Percentiles rank a stretch among this genome's conserved stretches.
phyloP scores from a whole-genome alignment of 371 early-diverging fungal species.

The Batkoa obscura region DNA sequence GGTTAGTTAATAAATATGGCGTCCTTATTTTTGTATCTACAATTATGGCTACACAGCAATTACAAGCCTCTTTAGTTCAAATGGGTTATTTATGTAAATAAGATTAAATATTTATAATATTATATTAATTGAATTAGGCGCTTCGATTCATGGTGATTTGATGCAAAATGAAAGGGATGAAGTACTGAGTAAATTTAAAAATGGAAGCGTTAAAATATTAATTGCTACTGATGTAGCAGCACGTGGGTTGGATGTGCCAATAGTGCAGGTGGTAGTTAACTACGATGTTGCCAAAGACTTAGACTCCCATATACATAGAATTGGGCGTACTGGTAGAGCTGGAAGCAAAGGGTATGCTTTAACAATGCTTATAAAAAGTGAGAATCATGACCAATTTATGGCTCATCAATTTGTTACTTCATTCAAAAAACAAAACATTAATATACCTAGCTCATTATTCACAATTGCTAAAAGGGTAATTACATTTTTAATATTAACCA shows the following conservation, averaged over 20 bases:
- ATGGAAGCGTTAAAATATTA: constrained; percentile 45
- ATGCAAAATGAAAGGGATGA: constrained; percentile 75
- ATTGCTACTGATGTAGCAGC: background rate
- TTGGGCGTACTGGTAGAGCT: background rate
- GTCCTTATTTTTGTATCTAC: background rate
- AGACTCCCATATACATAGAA: background rate
- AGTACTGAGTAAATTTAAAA: constrained; percentile 89
- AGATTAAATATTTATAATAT: background rate
- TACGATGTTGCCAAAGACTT: constrained; percentile 33
- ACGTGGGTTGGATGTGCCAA: background rate
- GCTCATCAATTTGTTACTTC: too few species aligned
- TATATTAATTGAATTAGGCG: background rate
- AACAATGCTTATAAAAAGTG: too few species aligned
- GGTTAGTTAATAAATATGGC: background rate
- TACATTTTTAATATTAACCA: too few species aligned
- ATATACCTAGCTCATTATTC: too few species aligned
- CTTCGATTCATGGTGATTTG: constrained; percentile 67
- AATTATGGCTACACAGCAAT: background rate
- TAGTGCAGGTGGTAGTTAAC: background rate
- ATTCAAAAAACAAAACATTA: too few species aligned
- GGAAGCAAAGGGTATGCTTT: too few species aligned
- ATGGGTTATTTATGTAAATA: background rate
- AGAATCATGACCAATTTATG: too few species aligned
- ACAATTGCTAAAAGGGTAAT: too few species aligned
- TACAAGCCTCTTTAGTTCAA: background rate